Conservation (phyloP, 768 basidiomycete genomes). For the Boletus reticuloceps region DNA sequence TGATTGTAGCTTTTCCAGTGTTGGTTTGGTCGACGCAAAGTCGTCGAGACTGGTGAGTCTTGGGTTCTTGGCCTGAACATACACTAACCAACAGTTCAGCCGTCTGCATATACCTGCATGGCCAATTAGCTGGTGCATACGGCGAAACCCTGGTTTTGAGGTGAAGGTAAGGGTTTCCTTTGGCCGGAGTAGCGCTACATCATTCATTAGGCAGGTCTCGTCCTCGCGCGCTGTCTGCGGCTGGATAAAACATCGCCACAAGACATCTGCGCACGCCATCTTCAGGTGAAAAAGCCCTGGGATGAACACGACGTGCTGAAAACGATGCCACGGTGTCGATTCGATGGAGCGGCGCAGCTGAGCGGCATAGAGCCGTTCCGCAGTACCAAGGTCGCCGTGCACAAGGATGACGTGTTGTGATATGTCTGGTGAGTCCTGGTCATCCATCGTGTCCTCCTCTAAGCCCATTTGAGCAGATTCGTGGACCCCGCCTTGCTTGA, state of each 20-base stretch:
- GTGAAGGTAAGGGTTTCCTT: slow-evolving; percentile 26
- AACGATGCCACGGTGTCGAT: slow-evolving; percentile 22
- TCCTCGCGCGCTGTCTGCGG: slow-evolving; percentile 3
- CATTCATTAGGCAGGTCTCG: slow-evolving; percentile 13
- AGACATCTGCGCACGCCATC: slow-evolving; percentile 27
- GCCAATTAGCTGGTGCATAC: slow-evolving; percentile 37
- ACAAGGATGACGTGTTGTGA: neutral
- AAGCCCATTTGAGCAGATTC: neutral
- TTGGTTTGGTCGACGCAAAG: too few relatives aligned
- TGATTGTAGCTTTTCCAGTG: too few relatives aligned
- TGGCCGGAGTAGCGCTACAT: slow-evolving; percentile 25
- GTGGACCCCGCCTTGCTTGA: neutral
- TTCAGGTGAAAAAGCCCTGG: slow-evolving; percentile 35
- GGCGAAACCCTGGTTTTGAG: slow-evolving; percentile 33
- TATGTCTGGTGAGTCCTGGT: neutral
- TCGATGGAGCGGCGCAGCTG: neutral
- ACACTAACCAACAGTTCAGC: neutral
- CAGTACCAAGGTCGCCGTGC: neutral
- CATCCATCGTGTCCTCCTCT: too few relatives aligned
- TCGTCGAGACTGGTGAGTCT: too few relatives aligned
- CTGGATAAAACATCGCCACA: slow-evolving; percentile 14
- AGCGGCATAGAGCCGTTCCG: neutral
- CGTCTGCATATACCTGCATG: slow-evolving; percentile 26
- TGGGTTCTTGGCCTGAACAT: too few relatives aligned
- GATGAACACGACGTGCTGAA: slow-evolving; percentile 35